Evolutionary conservation across 371 early-diverging fungal genomes (phyloP), one percentile per base, ranked within the genome.

Genomic region (Fennellomyces sp.): DNA sequence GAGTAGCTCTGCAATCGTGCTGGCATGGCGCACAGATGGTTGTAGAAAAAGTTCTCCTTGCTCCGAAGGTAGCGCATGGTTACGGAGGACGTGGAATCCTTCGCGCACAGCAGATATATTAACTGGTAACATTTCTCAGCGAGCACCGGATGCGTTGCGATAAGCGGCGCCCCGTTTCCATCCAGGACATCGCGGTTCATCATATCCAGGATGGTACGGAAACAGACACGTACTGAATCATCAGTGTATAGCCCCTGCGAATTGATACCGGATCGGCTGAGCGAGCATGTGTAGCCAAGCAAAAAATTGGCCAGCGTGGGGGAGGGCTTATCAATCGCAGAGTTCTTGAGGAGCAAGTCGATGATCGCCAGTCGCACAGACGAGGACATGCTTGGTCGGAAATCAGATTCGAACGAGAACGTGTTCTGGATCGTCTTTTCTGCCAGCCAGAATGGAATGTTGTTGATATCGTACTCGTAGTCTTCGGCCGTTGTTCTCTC

Each of bases 91-190:
- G 95, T 91, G 5, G 77, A 66, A 0, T 82, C 65, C 45, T 90
- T 87, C 2, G 88, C 65, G 64, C 93, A 93, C 19, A 98, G 83
- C 36, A 73, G 79, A 67, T 93, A 92, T 13, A 98, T 65, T 19
- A 97, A 75, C 56, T 92, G 85, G 55, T 89, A 94, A 69, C 96
- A 96, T 60, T 88, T 87, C 64, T 94, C 95, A 1, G 91, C 90
- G 23, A 96, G 75, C 19, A 84, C 82, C 15, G 97, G 94, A 54
- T 94, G 92, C 0, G 80, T 83, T 33, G 75, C 71, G 39, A 71
- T 86, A 13, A 95, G 73, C 4, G 87, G 86, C 28, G 17, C 61
- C 49, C 0, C 64, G 29, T 29, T 17, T 19, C 65, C 73, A 13
- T 35, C 64, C 2, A 66, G 65, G 38, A 78, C 69, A 26, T 84